These are phyloP conservation scores for Omphalotus guepiniiformis DNA, from an alignment of 768 basidiomycete genomes.

Conservation along the genomic window DNA sequence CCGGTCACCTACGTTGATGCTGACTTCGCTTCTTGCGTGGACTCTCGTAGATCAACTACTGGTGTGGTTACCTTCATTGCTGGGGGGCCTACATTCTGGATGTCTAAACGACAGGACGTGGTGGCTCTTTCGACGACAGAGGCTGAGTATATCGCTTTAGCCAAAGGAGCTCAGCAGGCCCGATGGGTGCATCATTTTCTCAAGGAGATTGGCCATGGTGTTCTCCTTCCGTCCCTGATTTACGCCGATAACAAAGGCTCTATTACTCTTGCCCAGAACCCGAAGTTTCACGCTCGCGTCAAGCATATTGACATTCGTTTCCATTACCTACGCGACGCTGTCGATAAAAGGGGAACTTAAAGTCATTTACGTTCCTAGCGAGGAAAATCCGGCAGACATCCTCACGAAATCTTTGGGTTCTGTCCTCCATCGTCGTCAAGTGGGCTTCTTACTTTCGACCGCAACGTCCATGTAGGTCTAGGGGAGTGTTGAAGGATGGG, in stretches of 20 bases:
- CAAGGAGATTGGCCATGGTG: background rate
- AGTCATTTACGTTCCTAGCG: constrained; percentile 9
- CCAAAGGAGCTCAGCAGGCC: background rate
- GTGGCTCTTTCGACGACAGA: background rate
- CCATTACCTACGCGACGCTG: constrained; percentile 24
- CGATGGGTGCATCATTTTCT: constrained; percentile 2
- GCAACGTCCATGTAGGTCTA: background rate
- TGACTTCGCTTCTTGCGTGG: background rate
- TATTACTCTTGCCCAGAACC: constrained; percentile 20
- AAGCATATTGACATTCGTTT: constrained; percentile 35
- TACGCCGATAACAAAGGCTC: constrained; percentile 23
- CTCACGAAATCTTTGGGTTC: constrained; percentile 17
- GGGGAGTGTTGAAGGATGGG: constrained; percentile 8
- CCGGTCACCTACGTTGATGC: background rate
- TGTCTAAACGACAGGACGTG: background rate
- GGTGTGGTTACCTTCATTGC: background rate
- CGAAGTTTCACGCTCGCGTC: constrained; percentile 21
- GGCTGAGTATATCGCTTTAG: background rate
- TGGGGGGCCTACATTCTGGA: constrained; percentile 1
- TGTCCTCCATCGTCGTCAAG: background rate
- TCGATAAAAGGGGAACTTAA: constrained; percentile 13
- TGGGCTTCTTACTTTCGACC: background rate
- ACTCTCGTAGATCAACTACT: background rate
- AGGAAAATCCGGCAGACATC: constrained; percentile 27
- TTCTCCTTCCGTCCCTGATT: background rate